A percentile compares a stretch with the other conserved stretches of the same genome.
These are phyloP conservation scores for Eucalyptus cloeziana DNA, from an alignment of 345 rosid genomes.

Conservation along the genomic window DNA sequence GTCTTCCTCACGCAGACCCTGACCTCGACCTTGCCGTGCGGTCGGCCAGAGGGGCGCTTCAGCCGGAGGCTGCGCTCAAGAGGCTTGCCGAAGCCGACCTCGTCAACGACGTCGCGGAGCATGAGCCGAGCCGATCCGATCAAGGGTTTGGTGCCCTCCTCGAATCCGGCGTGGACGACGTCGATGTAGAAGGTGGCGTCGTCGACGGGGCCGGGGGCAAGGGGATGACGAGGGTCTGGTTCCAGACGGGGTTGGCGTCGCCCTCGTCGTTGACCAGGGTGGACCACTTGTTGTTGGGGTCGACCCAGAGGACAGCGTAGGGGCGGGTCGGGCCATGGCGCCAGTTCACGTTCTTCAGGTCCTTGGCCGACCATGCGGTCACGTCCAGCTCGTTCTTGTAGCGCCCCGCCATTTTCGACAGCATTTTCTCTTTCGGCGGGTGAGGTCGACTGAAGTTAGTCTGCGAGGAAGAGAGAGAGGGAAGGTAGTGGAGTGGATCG, in stretches of 20 bases:
- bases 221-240: conserved; percentile 31
- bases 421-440: too few relatives aligned
- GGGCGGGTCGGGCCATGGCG: conserved; percentile 52
- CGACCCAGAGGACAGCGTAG: conserved; percentile 66
- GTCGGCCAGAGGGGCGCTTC: conserved; percentile 85
- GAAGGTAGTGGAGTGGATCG: accelerated
- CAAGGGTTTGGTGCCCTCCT: conserved; percentile 50
- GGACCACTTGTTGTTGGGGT: conserved; percentile 33
- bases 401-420: too few relatives aligned
- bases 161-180: conserved; percentile 56
- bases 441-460: too few relatives aligned
- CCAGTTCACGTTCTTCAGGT: conserved; percentile 81
- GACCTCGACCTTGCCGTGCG: conserved; percentile 71
- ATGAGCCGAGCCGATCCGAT: conserved; percentile 58
- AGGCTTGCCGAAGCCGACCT: conserved; percentile 32
- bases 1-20: conserved; percentile 23
- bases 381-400: conserved; percentile 35
- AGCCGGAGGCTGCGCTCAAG: conserved; percentile 26
- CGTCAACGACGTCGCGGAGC: conserved; percentile 45
- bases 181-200: conserved; percentile 41
- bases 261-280: conserved; percentile 47
- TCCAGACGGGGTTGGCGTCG: conserved; percentile 55
- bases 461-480: too few relatives aligned
- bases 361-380: conserved; percentile 41
- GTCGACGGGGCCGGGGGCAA: conserved; percentile 15